Conservation (phyloP, 164 flowering plant species). For the Akebia trifoliata region DNA sequence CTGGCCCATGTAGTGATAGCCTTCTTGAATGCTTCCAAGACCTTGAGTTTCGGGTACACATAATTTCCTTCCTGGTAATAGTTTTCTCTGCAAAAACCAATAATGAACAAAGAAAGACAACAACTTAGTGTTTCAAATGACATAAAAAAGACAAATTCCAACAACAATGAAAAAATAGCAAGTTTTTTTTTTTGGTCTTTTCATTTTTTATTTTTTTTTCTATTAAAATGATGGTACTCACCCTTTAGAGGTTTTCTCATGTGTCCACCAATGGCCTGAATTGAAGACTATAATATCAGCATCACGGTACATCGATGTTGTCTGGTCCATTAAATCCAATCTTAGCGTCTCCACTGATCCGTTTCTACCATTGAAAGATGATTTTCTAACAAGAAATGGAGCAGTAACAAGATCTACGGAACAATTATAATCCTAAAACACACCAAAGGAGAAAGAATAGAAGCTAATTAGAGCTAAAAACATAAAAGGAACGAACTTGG, state of each 20-base stretch:
- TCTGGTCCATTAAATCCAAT: constrained; percentile 68
- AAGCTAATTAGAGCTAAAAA: neutral
- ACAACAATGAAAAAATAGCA: neutral
- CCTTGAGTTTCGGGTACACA: constrained; percentile 61
- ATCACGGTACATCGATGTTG: constrained; percentile 53
- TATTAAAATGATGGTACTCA: too few species aligned
- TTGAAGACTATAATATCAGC: constrained; percentile 73
- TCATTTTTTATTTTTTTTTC: too few species aligned
- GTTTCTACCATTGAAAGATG: constrained; percentile 32
- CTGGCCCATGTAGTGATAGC: constrained; percentile 77
- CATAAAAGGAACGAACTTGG: neutral
- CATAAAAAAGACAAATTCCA: neutral
- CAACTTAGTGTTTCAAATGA: too few species aligned
- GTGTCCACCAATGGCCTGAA: constrained; percentile 98
- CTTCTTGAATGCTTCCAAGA: constrained; percentile 60
- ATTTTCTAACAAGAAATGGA: constrained; percentile 70
- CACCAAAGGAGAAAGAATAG: constrained; percentile 11
- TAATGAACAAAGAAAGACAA: neutral
- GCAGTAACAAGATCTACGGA: constrained; percentile 63
- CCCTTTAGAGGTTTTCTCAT: constrained; percentile 87
- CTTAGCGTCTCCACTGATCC: constrained; percentile 62
- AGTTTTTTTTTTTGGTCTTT: neutral
- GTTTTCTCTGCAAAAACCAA: constrained; percentile 46
- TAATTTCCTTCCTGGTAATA: constrained; percentile 85
- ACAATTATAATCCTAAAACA: constrained; percentile 66